Percentiles rank a stretch among this genome's conserved stretches.
Evolutionary conservation across 2,329 filamentous ascomycete genomes (phyloP).

Genomic region (Botryosphaeria agaves): DNA sequence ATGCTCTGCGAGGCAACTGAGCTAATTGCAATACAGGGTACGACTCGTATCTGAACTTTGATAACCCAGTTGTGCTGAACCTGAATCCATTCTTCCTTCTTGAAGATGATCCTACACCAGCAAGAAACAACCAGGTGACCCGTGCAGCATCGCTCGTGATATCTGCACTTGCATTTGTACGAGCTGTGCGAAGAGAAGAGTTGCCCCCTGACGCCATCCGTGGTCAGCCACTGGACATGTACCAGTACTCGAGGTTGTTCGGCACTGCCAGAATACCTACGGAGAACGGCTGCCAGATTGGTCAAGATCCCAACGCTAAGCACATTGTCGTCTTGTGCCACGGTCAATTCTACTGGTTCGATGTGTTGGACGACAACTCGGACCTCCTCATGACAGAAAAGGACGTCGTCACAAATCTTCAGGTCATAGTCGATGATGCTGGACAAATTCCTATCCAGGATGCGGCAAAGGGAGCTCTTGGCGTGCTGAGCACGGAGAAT

Average conservation of each 20-base stretch:
- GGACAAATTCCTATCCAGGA: constrained; percentile 80
- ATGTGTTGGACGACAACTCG: constrained; percentile 84
- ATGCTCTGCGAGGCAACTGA: background rate
- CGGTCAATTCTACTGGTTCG: constrained; percentile 98
- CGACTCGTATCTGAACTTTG: constrained; percentile 94
- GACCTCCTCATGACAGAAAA: constrained; percentile 96
- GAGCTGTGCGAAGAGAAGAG: constrained; percentile 84
- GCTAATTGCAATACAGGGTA: constrained; percentile 48
- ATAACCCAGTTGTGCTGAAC: constrained; percentile 94
- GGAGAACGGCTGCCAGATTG: constrained; percentile 87
- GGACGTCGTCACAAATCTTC: constrained; percentile 78
- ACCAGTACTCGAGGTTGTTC: constrained; percentile 90
- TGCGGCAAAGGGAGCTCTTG: constrained; percentile 84
- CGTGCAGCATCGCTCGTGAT: constrained; percentile 81
- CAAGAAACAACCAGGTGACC: constrained; percentile 90
- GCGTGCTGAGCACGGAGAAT: constrained; percentile 90
- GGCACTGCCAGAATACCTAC: constrained; percentile 90
- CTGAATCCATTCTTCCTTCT: constrained; percentile 95
- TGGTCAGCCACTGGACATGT: constrained; percentile 85
- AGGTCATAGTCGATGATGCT: constrained; percentile 84
- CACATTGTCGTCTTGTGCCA: constrained; percentile 87
- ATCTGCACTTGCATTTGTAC: constrained; percentile 79
- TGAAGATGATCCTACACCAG: constrained; percentile 92
- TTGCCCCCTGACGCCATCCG: constrained; percentile 74
- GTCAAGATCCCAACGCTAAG: constrained; percentile 82